These are phyloP conservation scores for Rhodotorula sp. DNA, from an alignment of 1,284 basidiomycete species.

Conservation along the genomic window DNA sequence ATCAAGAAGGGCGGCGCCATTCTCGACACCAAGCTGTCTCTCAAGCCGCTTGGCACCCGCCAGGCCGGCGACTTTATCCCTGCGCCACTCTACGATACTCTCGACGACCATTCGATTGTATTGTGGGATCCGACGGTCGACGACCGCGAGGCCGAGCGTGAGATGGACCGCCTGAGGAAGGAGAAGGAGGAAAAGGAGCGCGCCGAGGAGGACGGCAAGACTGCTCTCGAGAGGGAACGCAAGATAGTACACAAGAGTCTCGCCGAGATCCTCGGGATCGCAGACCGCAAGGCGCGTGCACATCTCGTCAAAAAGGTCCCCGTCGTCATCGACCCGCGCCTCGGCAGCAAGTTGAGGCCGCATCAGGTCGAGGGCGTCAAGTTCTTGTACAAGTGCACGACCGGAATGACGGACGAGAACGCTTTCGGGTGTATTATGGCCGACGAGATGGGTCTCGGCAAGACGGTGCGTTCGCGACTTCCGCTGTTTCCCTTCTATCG, in stretches of 20 bases:
- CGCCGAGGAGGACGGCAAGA: slow-evolving; percentile 64
- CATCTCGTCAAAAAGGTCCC: slow-evolving; percentile 90
- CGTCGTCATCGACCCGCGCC: slow-evolving; percentile 89
- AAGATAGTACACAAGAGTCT: slow-evolving; percentile 73
- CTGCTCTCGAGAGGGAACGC: slow-evolving; percentile 52
- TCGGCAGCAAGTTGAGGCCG: slow-evolving; percentile 84
- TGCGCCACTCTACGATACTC: slow-evolving; percentile 89
- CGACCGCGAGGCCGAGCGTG: slow-evolving; percentile 68
- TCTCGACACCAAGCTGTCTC: slow-evolving; percentile 64
- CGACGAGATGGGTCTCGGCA: slow-evolving; percentile 91
- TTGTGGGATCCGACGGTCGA: slow-evolving; percentile 96
- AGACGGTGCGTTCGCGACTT: slow-evolving; percentile 53
- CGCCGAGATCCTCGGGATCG: slow-evolving; percentile 71
- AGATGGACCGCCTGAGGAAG: slow-evolving; percentile 18
- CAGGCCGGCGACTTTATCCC: slow-evolving; percentile 80
- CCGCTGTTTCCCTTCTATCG: too few species aligned
- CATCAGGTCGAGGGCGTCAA: slow-evolving; percentile 99
- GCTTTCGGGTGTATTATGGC: slow-evolving; percentile 99
- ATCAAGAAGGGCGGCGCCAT: slow-evolving; percentile 76
- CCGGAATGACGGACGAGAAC: slow-evolving; percentile 85
- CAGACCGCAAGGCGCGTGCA: slow-evolving; percentile 59
- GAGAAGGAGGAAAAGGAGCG: slow-evolving; percentile 55
- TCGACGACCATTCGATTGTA: slow-evolving; percentile 97
- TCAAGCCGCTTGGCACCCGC: slow-evolving; percentile 80
- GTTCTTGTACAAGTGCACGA: slow-evolving; percentile 94